A percentile compares a stretch with the other conserved stretches of the same genome.
Evolutionary conservation across 1,284 basidiomycete genomes (phyloP).

Genomic region (Takashimella koratensis): DNA sequence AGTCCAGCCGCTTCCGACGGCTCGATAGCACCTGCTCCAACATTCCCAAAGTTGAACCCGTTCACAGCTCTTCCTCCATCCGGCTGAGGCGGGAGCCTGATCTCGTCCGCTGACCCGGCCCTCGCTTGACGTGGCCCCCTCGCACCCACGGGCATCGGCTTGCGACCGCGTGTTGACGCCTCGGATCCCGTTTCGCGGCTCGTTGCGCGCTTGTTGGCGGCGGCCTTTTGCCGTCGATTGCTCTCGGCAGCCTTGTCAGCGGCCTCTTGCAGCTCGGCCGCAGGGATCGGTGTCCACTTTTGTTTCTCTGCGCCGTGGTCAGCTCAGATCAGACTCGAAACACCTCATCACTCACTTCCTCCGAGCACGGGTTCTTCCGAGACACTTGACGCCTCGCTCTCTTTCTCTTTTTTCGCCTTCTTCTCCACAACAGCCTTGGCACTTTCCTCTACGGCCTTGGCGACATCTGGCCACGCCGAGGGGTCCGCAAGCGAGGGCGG

Average conservation of each 20-base stretch:
- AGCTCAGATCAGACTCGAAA: background rate
- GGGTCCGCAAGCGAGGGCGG: slow-evolving; percentile 27
- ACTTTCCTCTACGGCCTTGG: slow-evolving; percentile 26
- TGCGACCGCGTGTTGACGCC: background rate
- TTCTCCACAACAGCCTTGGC: slow-evolving; percentile 27
- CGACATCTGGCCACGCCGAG: slow-evolving; percentile 41
- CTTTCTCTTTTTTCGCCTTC: slow-evolving; percentile 27
- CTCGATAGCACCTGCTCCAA: background rate
- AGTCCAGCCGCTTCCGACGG: too few relatives aligned
- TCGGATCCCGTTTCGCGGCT: background rate
- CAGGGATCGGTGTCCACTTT: slow-evolving; percentile 49
- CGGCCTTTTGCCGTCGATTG: slow-evolving; percentile 21
- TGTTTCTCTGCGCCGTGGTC: slow-evolving; percentile 36
- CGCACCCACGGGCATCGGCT: background rate
- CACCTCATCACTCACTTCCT: slow-evolving; percentile 22
- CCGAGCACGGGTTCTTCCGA: slow-evolving; percentile 13
- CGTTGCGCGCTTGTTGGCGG: slow-evolving; percentile 17
- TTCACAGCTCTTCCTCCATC: slow-evolving; percentile 1
- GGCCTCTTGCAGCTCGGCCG: slow-evolving; percentile 47
- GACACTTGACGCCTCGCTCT: slow-evolving; percentile 16
- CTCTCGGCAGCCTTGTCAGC: slow-evolving; percentile 43
- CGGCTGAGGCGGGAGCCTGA: slow-evolving; percentile 14
- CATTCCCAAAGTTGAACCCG: slow-evolving; percentile 19
- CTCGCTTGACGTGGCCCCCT: background rate
- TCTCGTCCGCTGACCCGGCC: slow-evolving; percentile 3